A percentile compares a stretch with the other conserved stretches of the same genome.
These are phyloP conservation scores for Ephemerocybe angulata DNA, from an alignment of 768 basidiomycete genomes.

Conservation along the genomic window DNA sequence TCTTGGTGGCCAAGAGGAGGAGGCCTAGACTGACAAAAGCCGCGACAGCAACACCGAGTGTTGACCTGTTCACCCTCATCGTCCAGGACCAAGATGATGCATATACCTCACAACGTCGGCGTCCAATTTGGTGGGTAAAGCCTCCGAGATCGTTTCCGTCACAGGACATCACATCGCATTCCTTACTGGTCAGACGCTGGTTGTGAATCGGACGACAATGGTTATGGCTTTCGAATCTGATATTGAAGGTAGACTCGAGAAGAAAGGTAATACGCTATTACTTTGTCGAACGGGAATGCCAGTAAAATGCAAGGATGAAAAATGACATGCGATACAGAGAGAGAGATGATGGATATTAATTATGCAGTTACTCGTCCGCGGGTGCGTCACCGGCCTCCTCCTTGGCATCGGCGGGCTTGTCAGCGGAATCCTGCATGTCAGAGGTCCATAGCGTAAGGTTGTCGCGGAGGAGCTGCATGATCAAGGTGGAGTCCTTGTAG, in stretches of 20 bases:
- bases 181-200: too few relatives aligned
- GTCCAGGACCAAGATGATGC: neutral
- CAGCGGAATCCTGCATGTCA: slow-evolving; percentile 89
- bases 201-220: too few relatives aligned
- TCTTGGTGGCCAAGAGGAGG: slow-evolving; percentile 41
- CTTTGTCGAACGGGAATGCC: neutral
- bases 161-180: too few relatives aligned
- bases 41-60: slow-evolving; percentile 27
- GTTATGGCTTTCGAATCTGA: too few relatives aligned
- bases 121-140: neutral
- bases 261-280: neutral
- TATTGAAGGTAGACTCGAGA: neutral
- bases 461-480: slow-evolving; percentile 95
- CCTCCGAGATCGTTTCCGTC: too few relatives aligned
- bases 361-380: slow-evolving; percentile 57
- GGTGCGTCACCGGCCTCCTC: slow-evolving; percentile 61
- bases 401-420: slow-evolving; percentile 69
- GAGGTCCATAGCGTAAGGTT: slow-evolving; percentile 98
- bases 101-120: neutral
- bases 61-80: neutral
- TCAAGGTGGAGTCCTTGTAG: slow-evolving; percentile 98
- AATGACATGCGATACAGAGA: slow-evolving; percentile 8
- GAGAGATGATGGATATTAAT: slow-evolving; percentile 6
- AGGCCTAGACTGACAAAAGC: slow-evolving; percentile 31
- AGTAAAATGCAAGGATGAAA: neutral